phyloP scores from a whole-genome alignment of 208 protist genomes.

The Leptomonas seymouri region DNA sequence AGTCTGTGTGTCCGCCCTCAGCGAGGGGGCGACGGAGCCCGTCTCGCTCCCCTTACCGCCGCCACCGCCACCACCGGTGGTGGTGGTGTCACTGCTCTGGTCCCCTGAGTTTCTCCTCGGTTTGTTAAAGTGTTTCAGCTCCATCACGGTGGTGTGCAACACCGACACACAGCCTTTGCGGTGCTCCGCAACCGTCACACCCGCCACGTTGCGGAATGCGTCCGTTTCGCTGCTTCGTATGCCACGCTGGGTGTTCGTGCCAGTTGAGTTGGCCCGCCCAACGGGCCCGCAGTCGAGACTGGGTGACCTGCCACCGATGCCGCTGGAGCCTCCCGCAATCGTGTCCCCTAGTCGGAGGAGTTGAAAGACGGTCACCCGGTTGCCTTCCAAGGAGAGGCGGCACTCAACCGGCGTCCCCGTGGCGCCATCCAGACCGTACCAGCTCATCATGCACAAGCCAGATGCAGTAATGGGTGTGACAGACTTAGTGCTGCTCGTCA shows the following conservation, averaged over 20 bases:
- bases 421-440: conserved; percentile 34
- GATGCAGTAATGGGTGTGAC: conserved; percentile 36
- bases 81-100: too few species aligned
- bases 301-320: neutral
- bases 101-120: conserved; percentile 8
- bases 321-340: neutral
- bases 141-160: conserved; percentile 35
- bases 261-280: neutral
- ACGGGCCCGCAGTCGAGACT: neutral
- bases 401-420: conserved; percentile 38
- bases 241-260: neutral
- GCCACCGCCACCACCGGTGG: neutral
- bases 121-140: conserved; percentile 39
- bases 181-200: conserved; percentile 29
- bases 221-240: conserved; percentile 8
- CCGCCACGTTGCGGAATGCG: conserved; percentile 15
- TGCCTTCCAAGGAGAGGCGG: conserved; percentile 36
- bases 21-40: neutral
- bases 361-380: conserved; percentile 45
- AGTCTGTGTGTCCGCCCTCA: neutral
- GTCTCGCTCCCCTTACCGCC: conserved; percentile 1
- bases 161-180: conserved; percentile 28
- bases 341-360: conserved; percentile 26
- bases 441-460: conserved; percentile 35
- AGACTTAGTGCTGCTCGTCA: conserved; percentile 33